A percentile compares a stretch with the other conserved stretches of the same genome.
Evolutionary conservation across 345 rosid species (phyloP).

Genomic region (Eucalyptus dawsonii): DNA sequence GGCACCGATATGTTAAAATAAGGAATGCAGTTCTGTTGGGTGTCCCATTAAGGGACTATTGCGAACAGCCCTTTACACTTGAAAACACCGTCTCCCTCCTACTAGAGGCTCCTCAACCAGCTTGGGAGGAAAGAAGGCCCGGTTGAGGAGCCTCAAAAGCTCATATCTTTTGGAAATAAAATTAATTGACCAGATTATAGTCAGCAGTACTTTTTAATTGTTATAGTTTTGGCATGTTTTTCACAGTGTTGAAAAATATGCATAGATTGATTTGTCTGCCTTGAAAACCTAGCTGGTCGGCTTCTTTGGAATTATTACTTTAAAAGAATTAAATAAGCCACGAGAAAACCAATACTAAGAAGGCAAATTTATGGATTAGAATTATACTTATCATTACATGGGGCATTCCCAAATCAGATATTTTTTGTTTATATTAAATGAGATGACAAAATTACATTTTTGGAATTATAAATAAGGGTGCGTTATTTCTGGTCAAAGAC

Average conservation of each 20-base stretch:
- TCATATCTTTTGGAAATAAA: neutral
- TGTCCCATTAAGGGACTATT: fast-evolving
- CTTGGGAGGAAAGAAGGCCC: no score
- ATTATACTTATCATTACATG: no score
- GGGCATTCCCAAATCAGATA: no score
- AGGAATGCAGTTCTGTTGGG: fast-evolving
- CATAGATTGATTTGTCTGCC: neutral
- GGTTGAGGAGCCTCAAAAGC: neutral
- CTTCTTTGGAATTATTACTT: neutral
- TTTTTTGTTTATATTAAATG: no score
- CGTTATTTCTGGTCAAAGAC: no score
- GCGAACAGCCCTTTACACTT: fast-evolving
- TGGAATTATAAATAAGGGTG: no score
- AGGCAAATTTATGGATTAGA: no score
- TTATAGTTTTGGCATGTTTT: neutral
- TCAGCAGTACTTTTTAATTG: neutral
- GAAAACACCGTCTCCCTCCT: no score
- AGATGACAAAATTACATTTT: no score
- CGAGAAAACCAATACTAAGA: no score
- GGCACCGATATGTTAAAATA: fast-evolving
- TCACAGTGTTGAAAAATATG: neutral
- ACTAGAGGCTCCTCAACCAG: no score
- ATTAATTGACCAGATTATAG: neutral
- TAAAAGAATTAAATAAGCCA: no score
- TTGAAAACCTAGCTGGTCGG: neutral